A percentile compares a stretch with the other conserved stretches of the same genome.
Conservation (phyloP, 148 eudicot genomes). For the Cornus florida region DNA sequence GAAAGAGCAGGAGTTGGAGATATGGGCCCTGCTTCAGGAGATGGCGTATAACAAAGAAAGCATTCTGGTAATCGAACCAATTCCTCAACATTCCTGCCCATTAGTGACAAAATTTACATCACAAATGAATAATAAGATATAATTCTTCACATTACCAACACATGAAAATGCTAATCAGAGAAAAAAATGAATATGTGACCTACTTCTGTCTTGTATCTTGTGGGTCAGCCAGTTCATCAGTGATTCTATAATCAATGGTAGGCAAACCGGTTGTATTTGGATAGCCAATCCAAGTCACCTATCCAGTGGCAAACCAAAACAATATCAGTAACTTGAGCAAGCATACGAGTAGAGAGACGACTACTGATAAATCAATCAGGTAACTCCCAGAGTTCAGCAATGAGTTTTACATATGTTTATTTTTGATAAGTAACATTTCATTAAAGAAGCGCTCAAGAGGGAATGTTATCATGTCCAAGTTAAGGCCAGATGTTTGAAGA, state of each 20-base stretch:
- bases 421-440: not conserved
- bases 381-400: not conserved
- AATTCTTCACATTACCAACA: not conserved
- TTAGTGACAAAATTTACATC: not conserved
- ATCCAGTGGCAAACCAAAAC: conserved; percentile 21
- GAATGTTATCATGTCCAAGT: not conserved
- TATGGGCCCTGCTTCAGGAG: conserved; percentile 91
- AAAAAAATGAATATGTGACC: conserved; percentile 21
- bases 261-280: conserved; percentile 99
- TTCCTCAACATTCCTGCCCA: conserved; percentile 91
- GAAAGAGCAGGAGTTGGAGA: conserved; percentile 80
- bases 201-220: conserved; percentile 81
- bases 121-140: not conserved
- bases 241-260: conserved; percentile 86
- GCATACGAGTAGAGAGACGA: not conserved
- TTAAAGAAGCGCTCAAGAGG: too few relatives aligned
- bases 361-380: not conserved
- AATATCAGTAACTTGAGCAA: conserved; percentile 13
- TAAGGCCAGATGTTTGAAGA: too few relatives aligned
- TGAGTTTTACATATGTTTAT: not conserved
- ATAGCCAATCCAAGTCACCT: conserved; percentile 99
- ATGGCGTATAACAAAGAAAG: conserved; percentile 96
- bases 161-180: not conserved
- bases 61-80: conserved; percentile 79
- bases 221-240: conserved; percentile 87